Percentiles rank a stretch among this genome's conserved stretches.
These are phyloP conservation scores for Rhodotorula sp. DNA, from an alignment of 1,284 basidiomycete genomes.

Conservation along the genomic window DNA sequence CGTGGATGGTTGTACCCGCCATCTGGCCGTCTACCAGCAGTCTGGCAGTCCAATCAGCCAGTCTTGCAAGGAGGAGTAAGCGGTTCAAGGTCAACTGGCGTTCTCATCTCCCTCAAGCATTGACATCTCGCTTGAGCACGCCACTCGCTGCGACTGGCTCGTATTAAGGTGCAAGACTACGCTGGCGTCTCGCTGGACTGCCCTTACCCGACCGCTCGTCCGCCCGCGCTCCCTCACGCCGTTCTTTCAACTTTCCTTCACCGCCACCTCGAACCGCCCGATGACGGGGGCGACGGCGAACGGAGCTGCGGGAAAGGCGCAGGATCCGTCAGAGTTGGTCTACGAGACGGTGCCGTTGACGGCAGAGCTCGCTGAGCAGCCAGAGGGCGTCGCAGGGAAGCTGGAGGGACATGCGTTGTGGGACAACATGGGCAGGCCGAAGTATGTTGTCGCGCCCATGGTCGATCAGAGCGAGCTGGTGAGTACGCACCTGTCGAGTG, in stretches of 20 bases:
- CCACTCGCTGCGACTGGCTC: neutral
- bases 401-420: slow-evolving; percentile 74
- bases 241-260: neutral
- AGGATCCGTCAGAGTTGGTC: neutral
- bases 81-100: no score
- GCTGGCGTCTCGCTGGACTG: neutral
- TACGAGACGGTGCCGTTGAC: neutral
- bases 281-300: neutral
- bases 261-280: neutral
- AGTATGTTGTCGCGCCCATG: slow-evolving; percentile 92
- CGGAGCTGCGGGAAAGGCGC: neutral
- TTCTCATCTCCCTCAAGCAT: no score
- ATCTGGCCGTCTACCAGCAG: neutral
- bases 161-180: neutral
- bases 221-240: neutral
- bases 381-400: slow-evolving; percentile 9
- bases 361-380: slow-evolving; percentile 12
- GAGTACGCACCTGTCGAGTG: slow-evolving; percentile 46
- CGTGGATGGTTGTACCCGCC: neutral
- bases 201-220: neutral
- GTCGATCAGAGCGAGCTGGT: slow-evolving; percentile 96
- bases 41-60: neutral
- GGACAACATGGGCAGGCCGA: slow-evolving; percentile 73
- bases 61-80: neutral
- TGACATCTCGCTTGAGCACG: no score